phyloP scores from a whole-genome alignment of 2,329 filamentous ascomycete genomes.

The Seiridium cupressi region DNA sequence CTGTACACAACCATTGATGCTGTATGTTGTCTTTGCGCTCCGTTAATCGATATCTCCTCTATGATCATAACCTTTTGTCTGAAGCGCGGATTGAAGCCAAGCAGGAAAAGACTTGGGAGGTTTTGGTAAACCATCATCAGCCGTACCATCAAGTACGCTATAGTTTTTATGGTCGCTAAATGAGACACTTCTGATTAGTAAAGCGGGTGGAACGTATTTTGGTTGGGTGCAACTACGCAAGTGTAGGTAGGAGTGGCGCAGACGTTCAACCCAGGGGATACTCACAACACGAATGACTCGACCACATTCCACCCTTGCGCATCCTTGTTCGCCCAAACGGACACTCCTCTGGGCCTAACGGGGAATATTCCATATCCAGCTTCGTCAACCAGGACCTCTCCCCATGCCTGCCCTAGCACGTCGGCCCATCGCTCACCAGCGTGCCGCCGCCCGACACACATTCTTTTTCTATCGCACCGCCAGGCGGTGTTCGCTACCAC shows the following conservation, averaged over 20 bases:
- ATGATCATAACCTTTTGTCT: not conserved
- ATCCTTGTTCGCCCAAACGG: not conserved
- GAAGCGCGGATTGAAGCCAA: not conserved
- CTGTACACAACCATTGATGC: too few relatives aligned
- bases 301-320: not conserved
- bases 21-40: too few relatives aligned
- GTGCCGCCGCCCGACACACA: constrained; percentile 60
- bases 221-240: not conserved
- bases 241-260: not conserved
- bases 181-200: not conserved
- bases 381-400: not conserved
- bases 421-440: constrained; percentile 63
- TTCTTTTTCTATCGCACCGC: constrained; percentile 47
- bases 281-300: not conserved
- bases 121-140: not conserved
- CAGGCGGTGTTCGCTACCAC: constrained; percentile 43
- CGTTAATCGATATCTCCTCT: too few relatives aligned
- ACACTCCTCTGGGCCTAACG: not conserved
- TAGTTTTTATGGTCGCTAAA: not conserved
- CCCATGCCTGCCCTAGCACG: constrained; percentile 38
- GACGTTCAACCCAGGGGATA: not conserved
- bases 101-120: not conserved
- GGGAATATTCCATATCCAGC: not conserved
- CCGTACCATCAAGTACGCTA: not conserved
- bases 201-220: not conserved